Base-by-base conservation (phyloP, 129 eudicot genomes). In the Flaveria trinervia region DNA sequence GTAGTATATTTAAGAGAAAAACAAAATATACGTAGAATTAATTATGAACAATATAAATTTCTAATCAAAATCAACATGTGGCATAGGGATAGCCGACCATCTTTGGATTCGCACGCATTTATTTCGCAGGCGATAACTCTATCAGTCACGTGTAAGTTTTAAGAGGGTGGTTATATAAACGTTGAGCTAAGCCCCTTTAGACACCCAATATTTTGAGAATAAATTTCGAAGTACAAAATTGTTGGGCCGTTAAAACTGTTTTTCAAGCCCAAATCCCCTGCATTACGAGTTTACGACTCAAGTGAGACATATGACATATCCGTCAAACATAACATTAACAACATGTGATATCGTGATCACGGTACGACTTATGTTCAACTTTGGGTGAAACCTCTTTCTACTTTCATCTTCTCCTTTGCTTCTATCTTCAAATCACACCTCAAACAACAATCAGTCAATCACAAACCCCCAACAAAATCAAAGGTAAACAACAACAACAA, bases 271-370 rank as follows among this genome's bases (percentile, higher is more conserved):
- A 64, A 64, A 6, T 64, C 22, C 30, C 18, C 4, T 3, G 7
- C 41, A 36, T 36, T 36, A 36, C 20, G 18, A 7, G 3, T 11
- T 17, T 5, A 49, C 14, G 57, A 3, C 16, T 20, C 10, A 28
- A 28, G 9, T 15, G 20, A 64, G 13, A 64, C 33, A 64, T 28
- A 30, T n/a, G 13, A 64, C 33, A 64, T 28, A 30, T n/a, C 69
- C 69, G 17, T 64, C 69, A 64, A 64, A 64, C 69, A 62, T 5
- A 26, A 28, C 67, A 20, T 20, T 20, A 59, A 25, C 30, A 60
- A 0, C 22, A 60, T 56, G 13, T 20, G 66, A 60, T 60, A 59
- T 8, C 9, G 9, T 14, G 4, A 11, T 48, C 12, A 49, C n/a
- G 46, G 20, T 30, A 64, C 69, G 69, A 64, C 69, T 64, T 14